Base-by-base conservation (phyloP, 129 eudicot species). In the Lonicera japonica region DNA sequence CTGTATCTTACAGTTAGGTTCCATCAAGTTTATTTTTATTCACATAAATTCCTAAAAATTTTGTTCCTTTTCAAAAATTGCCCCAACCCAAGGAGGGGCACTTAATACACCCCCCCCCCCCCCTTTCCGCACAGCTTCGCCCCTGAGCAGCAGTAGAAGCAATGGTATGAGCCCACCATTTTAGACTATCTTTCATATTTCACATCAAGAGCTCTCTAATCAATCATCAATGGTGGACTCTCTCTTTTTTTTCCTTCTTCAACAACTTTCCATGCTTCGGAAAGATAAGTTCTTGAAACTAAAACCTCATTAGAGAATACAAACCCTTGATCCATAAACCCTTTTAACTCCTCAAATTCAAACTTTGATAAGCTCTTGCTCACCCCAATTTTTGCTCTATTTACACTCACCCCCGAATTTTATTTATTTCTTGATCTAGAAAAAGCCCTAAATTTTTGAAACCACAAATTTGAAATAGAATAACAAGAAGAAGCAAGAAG, bases 321-420 rank as follows among this genome's bases (percentile, higher is more conserved):
- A 70, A 89, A 89, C 0, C 97, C 95, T 62, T 86, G 57, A 73
- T 86, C 91, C 80, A 85, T 89, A 68, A 89, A 89, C 75, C 97
- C 95, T 72, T 86, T 89, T 0, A 89, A 17, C 71, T 89, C 97
- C 41, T 89, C 86, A 60, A 75, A 85, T 20, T 89, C 95, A 58
- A 89, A 88, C 70, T 85, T 86, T 4, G 95, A 82, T 17, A 89
- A 70, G 70, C 97, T 89, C 78, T 85, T 89, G 75, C 80, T 89
- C 25, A 21, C 22, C 4, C 68, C 25, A 0, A 0, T 18, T 4
- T 16, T 60, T 48, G 65, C 36, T 48, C 57, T 21, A 41, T 19
- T 63, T 11, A 7, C 14, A 19, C 52, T 22, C 18, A 18, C 13
- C 18, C 36, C 8, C 21, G 3, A 16, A 14, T 50, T 8, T 43